These are phyloP conservation scores for Chaetomiaceae sp. DNA, from an alignment of 2,329 filamentous ascomycete genomes.

Conservation along the genomic window DNA sequence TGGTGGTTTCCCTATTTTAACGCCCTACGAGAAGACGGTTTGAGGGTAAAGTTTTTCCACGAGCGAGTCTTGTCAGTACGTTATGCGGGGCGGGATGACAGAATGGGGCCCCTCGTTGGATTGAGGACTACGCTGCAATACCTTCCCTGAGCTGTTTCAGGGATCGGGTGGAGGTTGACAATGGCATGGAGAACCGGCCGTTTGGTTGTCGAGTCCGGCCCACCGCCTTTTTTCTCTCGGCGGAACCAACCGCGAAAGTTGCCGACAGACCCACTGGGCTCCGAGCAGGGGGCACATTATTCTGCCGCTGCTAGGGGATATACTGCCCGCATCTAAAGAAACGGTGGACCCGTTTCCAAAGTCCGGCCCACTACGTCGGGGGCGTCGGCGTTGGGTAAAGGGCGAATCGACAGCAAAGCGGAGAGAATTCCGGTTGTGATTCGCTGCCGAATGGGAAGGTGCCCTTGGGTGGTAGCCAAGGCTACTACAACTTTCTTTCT, in stretches of 20 bases:
- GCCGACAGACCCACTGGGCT: background rate
- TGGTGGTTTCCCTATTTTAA: no score
- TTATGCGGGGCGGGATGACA: no score
- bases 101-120: no score
- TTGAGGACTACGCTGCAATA: no score
- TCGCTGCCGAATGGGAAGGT: constrained; percentile 16
- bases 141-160: no score
- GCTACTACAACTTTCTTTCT: background rate
- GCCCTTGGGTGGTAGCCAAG: constrained; percentile 6
- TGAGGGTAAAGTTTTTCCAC: no score
- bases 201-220: background rate
- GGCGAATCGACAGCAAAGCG: constrained; percentile 9
- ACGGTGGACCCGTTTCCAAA: background rate
- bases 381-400: background rate
- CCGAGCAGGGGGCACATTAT: background rate
- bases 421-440: constrained; percentile 17
- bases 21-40: no score
- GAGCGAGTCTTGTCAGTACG: no score
- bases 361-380: background rate
- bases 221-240: constrained; percentile 2
- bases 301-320: no score
- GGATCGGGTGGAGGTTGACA: no score
- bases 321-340: no score
- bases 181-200: no score
- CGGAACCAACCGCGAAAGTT: background rate